These are phyloP conservation scores for Coemansia sp. DNA, from an alignment of 192 early-diverging fungal genomes.

Conservation along the genomic window DNA sequence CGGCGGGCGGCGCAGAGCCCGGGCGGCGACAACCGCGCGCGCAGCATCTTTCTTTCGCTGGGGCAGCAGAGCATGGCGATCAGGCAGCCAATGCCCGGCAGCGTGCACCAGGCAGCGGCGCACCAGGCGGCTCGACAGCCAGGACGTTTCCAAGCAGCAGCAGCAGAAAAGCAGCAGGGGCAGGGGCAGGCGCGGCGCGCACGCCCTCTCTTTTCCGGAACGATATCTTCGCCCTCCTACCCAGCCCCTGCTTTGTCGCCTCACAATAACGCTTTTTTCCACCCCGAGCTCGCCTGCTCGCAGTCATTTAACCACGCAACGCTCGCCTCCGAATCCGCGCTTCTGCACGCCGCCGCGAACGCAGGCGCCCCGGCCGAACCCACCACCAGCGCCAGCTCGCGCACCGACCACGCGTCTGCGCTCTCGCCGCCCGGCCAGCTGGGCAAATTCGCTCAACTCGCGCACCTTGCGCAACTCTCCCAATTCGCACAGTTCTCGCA, in stretches of 20 bases:
- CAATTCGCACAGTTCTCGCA: neutral
- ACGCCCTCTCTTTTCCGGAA: neutral
- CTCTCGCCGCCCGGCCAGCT: neutral
- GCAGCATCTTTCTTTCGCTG: constrained; percentile 1
- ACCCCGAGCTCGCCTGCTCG: neutral
- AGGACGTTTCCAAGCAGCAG: neutral
- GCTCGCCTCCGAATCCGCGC: neutral
- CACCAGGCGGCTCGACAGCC: neutral
- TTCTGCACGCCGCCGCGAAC: neutral
- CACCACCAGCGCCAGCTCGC: neutral
- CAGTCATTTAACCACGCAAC: neutral
- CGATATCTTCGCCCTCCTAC: neutral
- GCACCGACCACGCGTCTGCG: neutral
- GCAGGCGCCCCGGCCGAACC: neutral
- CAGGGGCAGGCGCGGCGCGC: neutral
- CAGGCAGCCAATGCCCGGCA: neutral
- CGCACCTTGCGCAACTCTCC: no score
- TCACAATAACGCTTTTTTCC: neutral
- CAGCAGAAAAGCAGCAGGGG: neutral
- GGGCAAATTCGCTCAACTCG: no score
- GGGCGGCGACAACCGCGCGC: neutral
- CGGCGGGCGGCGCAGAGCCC: neutral
- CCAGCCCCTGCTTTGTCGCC: neutral
- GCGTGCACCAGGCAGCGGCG: neutral
- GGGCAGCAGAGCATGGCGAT: neutral